Base-by-base conservation (phyloP, 768 basidiomycete species). In the Rhizopogon sp. region DNA sequence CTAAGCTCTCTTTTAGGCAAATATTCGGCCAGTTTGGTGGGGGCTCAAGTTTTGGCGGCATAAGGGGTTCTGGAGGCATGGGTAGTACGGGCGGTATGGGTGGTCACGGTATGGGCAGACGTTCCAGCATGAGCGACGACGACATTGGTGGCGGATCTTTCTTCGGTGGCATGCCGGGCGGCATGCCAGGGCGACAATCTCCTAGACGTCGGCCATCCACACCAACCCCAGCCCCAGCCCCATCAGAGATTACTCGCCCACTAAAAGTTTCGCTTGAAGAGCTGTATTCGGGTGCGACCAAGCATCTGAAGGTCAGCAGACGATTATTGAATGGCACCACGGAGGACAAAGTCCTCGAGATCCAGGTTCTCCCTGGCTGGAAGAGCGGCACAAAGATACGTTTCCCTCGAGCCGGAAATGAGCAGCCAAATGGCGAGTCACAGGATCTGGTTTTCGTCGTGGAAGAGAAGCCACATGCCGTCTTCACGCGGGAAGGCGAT, bases 401-500 rank as follows among this genome's bases (percentile, higher is more conserved):
- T 41, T 98, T 95, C 71, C 83, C 90, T 0, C 81, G 82, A 20
- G 87, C 91, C 9, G 93, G 93, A 3, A 94, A 98, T 69, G 93
- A 94, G 63, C 77, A 79, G 50, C 66, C 74, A 11, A 68, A 58
- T 35, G 87, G 88, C 10, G 87, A 87, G 44, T 68, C 88, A 13
- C 93, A 94, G 64, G 92, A 95, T 67, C 79, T 99, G n/a, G 94
- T 94, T 33, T 98, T 99, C 66, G 83, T 96, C 45, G 83, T 97
- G n/a, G 95, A 97, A 70, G 93, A 98, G 72, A 98, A 96, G 72
- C 85, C 87, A 8, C 91, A 98, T 69, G 70, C 79, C 0, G 68
- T 76, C 16, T 97, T 91, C 71, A 79, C 74, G 56, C 80, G 95
- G 22, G 85, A 89, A 7, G 92, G 88, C 33, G 89, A 96, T 72